Conservation (phyloP, 345 rosid genomes). For the Rhodamnia rubescens region DNA sequence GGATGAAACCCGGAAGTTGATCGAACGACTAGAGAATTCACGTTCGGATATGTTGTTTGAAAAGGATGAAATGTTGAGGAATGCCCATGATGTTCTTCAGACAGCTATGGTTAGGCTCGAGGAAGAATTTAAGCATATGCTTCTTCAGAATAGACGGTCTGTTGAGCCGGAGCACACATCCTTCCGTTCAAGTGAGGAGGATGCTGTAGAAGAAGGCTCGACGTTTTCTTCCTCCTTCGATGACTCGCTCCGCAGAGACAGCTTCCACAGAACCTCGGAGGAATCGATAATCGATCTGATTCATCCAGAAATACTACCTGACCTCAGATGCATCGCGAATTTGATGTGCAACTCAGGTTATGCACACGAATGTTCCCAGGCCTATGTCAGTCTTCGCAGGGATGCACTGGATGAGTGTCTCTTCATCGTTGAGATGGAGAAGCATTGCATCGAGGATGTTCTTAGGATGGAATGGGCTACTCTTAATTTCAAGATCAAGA, state of each 20-base stretch:
- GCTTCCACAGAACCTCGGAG: slow-evolving; percentile 39
- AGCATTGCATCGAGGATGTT: slow-evolving; percentile 78
- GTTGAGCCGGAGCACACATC: slow-evolving; percentile 60
- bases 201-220: slow-evolving; percentile 33
- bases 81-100: slow-evolving; percentile 73
- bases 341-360: slow-evolving; percentile 60
- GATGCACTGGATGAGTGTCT: slow-evolving; percentile 78
- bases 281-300: slow-evolving; percentile 61
- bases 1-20: slow-evolving; percentile 42
- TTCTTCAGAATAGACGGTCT: slow-evolving; percentile 51
- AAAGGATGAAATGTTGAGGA: slow-evolving; percentile 32
- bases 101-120: slow-evolving; percentile 80
- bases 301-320: slow-evolving; percentile 43
- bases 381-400: slow-evolving; percentile 47
- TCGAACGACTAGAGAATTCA: slow-evolving; percentile 38
- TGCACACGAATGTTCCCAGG: slow-evolving; percentile 67
- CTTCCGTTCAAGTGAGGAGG: slow-evolving; percentile 63
- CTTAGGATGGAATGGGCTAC: slow-evolving; percentile 70
- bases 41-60: slow-evolving; percentile 7
- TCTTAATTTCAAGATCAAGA: slow-evolving; percentile 69
- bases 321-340: slow-evolving; percentile 59
- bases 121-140: slow-evolving; percentile 70
- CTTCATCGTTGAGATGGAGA: slow-evolving; percentile 62
- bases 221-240: slow-evolving; percentile 56
- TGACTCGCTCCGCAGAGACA: slow-evolving; percentile 40